Evolutionary conservation across 768 basidiomycete species (phyloP).

Genomic region (Suillus paluster): DNA sequence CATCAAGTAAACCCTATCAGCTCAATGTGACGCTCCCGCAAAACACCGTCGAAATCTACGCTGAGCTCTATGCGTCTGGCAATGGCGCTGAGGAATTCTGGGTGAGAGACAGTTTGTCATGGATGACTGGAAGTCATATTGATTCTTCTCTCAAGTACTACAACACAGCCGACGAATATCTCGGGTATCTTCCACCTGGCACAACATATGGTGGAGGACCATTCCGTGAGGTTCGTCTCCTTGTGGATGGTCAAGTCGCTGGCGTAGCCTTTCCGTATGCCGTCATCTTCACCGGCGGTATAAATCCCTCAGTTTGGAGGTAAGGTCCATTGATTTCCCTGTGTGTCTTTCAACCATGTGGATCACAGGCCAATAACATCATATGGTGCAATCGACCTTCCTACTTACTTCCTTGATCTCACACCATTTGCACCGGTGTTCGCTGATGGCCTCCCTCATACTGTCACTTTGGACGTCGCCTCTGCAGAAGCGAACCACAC

Average conservation of each 20-base stretch:
- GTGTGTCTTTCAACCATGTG: neutral
- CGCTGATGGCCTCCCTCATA: slow-evolving; percentile 70
- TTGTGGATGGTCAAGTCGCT: slow-evolving; percentile 59
- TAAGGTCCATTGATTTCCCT: neutral
- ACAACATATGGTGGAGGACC: slow-evolving; percentile 54
- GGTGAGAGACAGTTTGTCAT: slow-evolving; percentile 44
- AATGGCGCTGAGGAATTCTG: slow-evolving; percentile 77
- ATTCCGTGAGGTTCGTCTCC: slow-evolving; percentile 64
- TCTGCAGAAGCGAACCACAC: slow-evolving; percentile 68
- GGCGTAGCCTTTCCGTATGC: slow-evolving; percentile 62
- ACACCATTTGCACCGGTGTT: slow-evolving; percentile 78
- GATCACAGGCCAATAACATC: slow-evolving; percentile 66
- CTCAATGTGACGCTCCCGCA: slow-evolving; percentile 69
- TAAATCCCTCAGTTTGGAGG: slow-evolving; percentile 74
- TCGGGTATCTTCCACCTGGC: slow-evolving; percentile 55
- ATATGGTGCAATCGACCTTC: slow-evolving; percentile 77
- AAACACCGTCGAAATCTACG: slow-evolving; percentile 69
- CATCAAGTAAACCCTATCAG: slow-evolving; percentile 36
- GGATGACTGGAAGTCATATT: neutral
- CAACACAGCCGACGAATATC: slow-evolving; percentile 65
- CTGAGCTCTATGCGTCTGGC: slow-evolving; percentile 74
- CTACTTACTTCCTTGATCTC: slow-evolving; percentile 77
- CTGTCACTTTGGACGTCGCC: slow-evolving; percentile 71
- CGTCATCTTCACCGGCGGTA: slow-evolving; percentile 76
- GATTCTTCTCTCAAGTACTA: slow-evolving; percentile 53